Evolutionary conservation across 306 rosid species (phyloP).

Genomic region (Quillaja saponaria): DNA sequence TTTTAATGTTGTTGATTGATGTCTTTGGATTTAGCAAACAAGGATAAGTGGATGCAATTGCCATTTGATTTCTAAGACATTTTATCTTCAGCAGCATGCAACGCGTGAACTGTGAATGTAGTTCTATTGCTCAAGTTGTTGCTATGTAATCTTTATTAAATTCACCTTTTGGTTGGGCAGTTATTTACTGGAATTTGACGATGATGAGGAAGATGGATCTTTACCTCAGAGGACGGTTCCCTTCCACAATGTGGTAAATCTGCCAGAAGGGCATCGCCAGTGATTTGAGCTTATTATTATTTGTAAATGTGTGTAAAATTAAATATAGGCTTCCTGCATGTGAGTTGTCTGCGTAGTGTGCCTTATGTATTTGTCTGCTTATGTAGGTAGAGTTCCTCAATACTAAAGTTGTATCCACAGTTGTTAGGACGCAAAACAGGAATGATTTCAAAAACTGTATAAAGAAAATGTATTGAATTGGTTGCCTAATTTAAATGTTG

Average conservation of each 20-base stretch:
- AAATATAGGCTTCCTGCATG: slow-evolving; percentile 1
- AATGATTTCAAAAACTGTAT: no score
- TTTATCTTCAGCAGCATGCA: no score
- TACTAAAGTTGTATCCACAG: neutral
- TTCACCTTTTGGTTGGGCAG: slow-evolving; percentile 51
- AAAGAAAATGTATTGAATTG: neutral
- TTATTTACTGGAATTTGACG: slow-evolving; percentile 88
- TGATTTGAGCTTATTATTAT: slow-evolving; percentile 32
- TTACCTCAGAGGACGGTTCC: slow-evolving; percentile 91
- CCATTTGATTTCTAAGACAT: no score
- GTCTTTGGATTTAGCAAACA: no score
- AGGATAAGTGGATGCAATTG: no score
- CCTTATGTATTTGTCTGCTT: slow-evolving; percentile 2
- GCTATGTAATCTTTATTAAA: slow-evolving; percentile 11
- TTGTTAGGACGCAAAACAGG: neutral
- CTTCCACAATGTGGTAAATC: slow-evolving; percentile 83
- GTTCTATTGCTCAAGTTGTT: neutral
- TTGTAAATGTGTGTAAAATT: slow-evolving; percentile 45
- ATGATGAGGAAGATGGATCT: slow-evolving; percentile 97
- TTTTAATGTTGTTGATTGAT: no score
- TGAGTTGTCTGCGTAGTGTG: slow-evolving; percentile 30
- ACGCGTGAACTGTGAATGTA: neutral
- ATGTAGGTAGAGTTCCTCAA: neutral
- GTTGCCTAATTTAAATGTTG: no score
- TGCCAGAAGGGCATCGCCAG: slow-evolving; percentile 97